These are phyloP conservation scores for Saccharum spontaneum DNA, from an alignment of 176 grass and related monocot genomes.

Conservation along the genomic window DNA sequence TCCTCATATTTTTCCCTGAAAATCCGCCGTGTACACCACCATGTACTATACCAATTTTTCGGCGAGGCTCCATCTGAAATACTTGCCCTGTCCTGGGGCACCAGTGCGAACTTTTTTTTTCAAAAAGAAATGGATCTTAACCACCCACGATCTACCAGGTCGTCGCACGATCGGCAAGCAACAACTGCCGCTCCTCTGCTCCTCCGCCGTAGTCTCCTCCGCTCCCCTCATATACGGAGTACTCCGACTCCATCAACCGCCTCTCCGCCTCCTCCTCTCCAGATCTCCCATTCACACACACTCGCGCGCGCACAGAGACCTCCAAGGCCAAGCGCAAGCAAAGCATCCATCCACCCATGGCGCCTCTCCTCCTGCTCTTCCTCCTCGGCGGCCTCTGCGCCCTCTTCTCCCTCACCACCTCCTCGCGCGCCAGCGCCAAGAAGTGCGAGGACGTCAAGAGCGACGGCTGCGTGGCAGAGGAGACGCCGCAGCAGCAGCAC, in stretches of 20 bases:
- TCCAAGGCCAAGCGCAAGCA: neutral
- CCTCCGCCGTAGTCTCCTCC: neutral
- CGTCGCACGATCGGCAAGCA: neutral
- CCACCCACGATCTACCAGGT: conserved; percentile 45
- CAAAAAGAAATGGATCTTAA: neutral
- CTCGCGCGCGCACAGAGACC: neutral
- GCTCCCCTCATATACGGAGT: conserved; percentile 22
- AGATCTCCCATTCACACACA: conserved; percentile 1
- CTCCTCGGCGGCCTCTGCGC: conserved; percentile 57
- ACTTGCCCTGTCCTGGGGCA: neutral
- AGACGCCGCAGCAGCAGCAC: neutral
- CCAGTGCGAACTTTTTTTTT: neutral
- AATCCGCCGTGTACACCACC: neutral
- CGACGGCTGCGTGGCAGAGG: neutral
- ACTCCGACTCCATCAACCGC: conserved; percentile 8
- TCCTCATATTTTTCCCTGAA: too few species aligned
- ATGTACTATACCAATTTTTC: neutral
- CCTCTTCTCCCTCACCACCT: conserved; percentile 32
- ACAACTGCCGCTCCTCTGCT: neutral
- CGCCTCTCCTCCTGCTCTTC: conserved; percentile 53
- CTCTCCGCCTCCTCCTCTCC: neutral
- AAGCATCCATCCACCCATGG: conserved; percentile 28
- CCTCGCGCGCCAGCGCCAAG: conserved; percentile 14
- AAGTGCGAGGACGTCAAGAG: conserved; percentile 11
- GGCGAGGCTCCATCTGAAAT: neutral